phyloP scores from a whole-genome alignment of 139 green algal species.

The Coccomyxa sp. region DNA sequence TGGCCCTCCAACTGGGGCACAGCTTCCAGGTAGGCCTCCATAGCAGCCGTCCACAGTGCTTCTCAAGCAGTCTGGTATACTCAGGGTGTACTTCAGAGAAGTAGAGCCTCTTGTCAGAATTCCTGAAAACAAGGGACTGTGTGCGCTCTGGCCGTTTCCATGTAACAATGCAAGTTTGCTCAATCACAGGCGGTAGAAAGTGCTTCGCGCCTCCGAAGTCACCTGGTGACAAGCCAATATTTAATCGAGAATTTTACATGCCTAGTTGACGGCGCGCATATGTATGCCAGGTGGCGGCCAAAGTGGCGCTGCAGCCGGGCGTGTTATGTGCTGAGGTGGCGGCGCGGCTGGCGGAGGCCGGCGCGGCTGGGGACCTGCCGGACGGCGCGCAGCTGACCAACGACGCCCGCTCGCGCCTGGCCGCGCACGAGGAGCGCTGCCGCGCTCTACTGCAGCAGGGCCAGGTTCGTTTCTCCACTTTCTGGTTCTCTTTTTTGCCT shows the following conservation, averaged over 20 bases:
- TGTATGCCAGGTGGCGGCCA: not conserved
- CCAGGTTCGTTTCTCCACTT: not conserved
- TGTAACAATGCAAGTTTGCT: too few relatives aligned
- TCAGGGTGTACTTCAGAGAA: too few relatives aligned
- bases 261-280: too few relatives aligned
- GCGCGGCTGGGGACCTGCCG: not conserved
- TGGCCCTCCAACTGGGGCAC: constrained; percentile 41
- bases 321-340: constrained; percentile 4
- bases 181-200: too few relatives aligned
- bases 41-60: not conserved
- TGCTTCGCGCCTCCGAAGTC: too few relatives aligned
- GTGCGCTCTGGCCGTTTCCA: too few relatives aligned
- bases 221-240: too few relatives aligned
- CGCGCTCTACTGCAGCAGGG: constrained; percentile 22
- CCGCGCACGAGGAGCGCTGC: not conserved
- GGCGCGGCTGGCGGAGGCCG: constrained; percentile 13
- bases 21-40: constrained; percentile 15
- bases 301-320: constrained; percentile 13
- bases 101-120: too few relatives aligned
- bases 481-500: too few relatives aligned
- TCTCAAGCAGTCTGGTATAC: too few relatives aligned
- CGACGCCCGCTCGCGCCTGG: constrained; percentile 4
- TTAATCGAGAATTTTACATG: too few relatives aligned
- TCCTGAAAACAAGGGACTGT: too few relatives aligned
- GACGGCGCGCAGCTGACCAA: not conserved